Base-by-base conservation (phyloP, 2,329 filamentous ascomycete species). In the Immersiporthe knoxdaviesiana region DNA sequence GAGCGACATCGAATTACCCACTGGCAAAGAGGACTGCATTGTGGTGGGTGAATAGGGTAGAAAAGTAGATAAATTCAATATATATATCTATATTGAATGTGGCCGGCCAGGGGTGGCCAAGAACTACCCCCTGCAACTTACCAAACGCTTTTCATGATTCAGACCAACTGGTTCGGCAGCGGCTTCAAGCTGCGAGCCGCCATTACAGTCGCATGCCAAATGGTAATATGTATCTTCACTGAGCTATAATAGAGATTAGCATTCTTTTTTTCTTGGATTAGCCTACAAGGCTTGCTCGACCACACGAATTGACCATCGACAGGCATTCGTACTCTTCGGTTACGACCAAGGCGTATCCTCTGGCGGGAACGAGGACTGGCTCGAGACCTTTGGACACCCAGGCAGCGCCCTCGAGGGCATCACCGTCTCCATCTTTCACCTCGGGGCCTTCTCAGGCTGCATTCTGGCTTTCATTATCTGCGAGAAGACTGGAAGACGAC, bases 341-440 rank as follows among this genome's bases (percentile, higher is more conserved):
- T 85, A 85, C 59, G 84, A 85, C 39, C 83, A 85, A 72, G 83
- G 82, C 56, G 81, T 84, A 0, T 84, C 84, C 70, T 79, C 81
- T 2, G 82, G 82, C 14, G 79, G 81, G 12, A 83, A 81, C 47
- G 73, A 80, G 18, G 78, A 85, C 63, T 85, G 81, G 72, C 75
- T 84, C 5, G 68, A 75, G 3, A 76, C 79, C 2, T 81, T 84
- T 47, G 69, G 77, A 35, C 71, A 81, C 68, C 81, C 81, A 1
- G 74, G 74, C 18, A 77, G 79, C 27, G 76, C 76, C 0, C 72
- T 80, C 7, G 77, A 79, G 37, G 82, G 81, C 1, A 81, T 82
- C 65, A 80, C 84, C 41, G 81, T 65, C 16, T 58, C 63, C 5
- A 66, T 66, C 39, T 67, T 62, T n/a, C 62, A 70, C 18, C 72